phyloP scores from a whole-genome alignment of 352 stramenopile genomes.

The Pythium angustatum region DNA sequence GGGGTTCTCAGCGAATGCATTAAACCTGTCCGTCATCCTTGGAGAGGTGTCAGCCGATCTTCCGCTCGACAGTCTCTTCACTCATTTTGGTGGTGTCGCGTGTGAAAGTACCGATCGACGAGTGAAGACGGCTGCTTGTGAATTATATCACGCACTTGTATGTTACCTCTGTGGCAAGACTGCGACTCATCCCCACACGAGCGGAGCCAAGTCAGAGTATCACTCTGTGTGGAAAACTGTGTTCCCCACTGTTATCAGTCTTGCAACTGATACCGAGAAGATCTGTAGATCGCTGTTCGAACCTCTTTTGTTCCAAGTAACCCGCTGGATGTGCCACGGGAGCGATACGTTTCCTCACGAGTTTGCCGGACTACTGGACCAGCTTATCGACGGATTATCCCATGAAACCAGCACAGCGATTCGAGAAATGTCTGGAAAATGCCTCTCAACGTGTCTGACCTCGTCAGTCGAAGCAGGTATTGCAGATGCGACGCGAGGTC shows the following conservation, averaged over 20 bases:
- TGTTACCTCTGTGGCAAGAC: constrained; percentile 76
- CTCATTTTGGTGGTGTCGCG: constrained; percentile 52
- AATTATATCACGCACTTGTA: constrained; percentile 71
- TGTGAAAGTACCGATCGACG: constrained; percentile 50
- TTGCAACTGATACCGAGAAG: constrained; percentile 72
- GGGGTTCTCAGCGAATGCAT: constrained; percentile 18
- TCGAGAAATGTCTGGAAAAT: constrained; percentile 62
- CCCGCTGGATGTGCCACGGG: constrained; percentile 65
- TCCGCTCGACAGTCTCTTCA: constrained; percentile 49
- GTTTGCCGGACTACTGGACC: constrained; percentile 59
- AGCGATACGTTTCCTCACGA: constrained; percentile 67
- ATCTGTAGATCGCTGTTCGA: constrained; percentile 73
- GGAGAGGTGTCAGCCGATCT: constrained; percentile 44
- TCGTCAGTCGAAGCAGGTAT: constrained; percentile 35
- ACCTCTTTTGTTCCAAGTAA: constrained; percentile 70
- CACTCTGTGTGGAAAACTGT: constrained; percentile 53
- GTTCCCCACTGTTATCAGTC: constrained; percentile 50
- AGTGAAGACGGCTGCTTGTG: constrained; percentile 61
- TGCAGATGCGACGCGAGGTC: constrained; percentile 15
- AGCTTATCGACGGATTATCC: constrained; percentile 56
- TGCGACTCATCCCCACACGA: constrained; percentile 57
- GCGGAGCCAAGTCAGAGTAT: constrained; percentile 64
- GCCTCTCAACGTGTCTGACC: constrained; percentile 56
- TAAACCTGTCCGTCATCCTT: constrained; percentile 49
- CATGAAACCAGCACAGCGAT: constrained; percentile 49